These are phyloP conservation scores for Xenoacremonium recifei DNA, from an alignment of 2,329 filamentous ascomycete genomes.

Conservation along the genomic window DNA sequence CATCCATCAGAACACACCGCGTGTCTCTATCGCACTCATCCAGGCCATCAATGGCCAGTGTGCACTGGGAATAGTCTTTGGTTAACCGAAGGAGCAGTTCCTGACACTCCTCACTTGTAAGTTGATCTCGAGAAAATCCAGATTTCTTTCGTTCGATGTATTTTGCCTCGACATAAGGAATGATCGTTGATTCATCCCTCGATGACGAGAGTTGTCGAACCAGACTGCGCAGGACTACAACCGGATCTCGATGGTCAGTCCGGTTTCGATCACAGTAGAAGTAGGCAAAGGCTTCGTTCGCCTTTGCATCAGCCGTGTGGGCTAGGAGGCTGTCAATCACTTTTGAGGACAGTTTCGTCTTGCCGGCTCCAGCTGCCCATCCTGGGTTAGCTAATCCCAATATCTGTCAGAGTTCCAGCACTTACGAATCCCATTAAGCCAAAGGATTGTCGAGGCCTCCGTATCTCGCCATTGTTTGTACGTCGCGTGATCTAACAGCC, in stretches of 20 bases:
- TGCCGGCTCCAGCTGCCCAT: constrained; percentile 8
- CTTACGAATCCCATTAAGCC: constrained; percentile 10
- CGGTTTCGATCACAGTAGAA: constrained; percentile 17
- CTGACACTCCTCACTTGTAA: constrained; percentile 8
- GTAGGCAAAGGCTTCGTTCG: constrained; percentile 10
- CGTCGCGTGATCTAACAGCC: constrained; percentile 4
- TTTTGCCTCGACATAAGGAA: neutral
- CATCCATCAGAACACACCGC: constrained; percentile 5
- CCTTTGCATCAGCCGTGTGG: neutral
- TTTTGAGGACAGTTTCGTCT: constrained; percentile 12
- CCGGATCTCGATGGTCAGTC: constrained; percentile 7
- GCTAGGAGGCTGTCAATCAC: constrained; percentile 5
- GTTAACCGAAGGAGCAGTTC: constrained; percentile 6
- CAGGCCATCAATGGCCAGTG: constrained; percentile 13
- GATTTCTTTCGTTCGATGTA: constrained; percentile 5
- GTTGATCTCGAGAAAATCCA: constrained; percentile 1
- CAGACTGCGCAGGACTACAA: constrained; percentile 10
- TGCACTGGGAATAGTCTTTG: constrained; percentile 4
- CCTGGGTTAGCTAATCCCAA: too few relatives aligned
- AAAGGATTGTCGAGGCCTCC: constrained; percentile 1
- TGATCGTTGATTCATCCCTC: neutral
- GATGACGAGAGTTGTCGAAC: constrained; percentile 12
- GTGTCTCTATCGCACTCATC: constrained; percentile 15
- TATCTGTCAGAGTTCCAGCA: too few relatives aligned
- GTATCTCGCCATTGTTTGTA: constrained; percentile 6